Conservation (phyloP, 768 basidiomycete genomes). For the Panaeolus cyanescens region DNA sequence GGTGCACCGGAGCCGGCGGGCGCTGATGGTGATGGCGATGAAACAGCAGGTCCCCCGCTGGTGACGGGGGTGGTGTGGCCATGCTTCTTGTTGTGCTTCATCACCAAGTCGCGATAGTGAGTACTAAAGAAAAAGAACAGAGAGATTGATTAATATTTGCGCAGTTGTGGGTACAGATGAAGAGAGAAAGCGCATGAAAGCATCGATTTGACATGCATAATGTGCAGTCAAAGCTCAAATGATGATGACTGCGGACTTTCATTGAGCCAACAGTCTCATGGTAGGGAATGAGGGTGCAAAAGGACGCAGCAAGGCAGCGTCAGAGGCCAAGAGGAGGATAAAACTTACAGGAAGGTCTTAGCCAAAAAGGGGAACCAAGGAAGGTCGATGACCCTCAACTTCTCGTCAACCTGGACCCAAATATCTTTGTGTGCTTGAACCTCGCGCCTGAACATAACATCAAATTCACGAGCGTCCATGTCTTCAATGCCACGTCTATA, state of each 20-base stretch:
- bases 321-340: background rate
- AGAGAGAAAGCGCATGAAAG: no score
- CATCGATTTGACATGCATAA: no score
- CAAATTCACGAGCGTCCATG: background rate
- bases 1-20: background rate
- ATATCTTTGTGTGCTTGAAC: background rate
- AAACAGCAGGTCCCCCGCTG: background rate
- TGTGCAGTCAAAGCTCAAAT: no score
- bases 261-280: no score
- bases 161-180: no score
- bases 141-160: no score
- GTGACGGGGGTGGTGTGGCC: background rate
- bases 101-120: background rate
- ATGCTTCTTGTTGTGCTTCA: background rate
- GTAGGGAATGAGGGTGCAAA: no score
- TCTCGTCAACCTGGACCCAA: background rate
- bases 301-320: background rate
- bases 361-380: background rate
- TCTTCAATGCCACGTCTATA: slow-evolving; percentile 1
- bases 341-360: background rate
- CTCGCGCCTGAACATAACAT: background rate
- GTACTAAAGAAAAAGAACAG: background rate
- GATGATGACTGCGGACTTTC: no score
- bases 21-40: background rate
- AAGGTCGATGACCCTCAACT: background rate